Percentiles rank a stretch among this genome's conserved stretches.
These are phyloP conservation scores for Huntiella moniliformis DNA, from an alignment of 2,329 filamentous ascomycete genomes.

Conservation along the genomic window DNA sequence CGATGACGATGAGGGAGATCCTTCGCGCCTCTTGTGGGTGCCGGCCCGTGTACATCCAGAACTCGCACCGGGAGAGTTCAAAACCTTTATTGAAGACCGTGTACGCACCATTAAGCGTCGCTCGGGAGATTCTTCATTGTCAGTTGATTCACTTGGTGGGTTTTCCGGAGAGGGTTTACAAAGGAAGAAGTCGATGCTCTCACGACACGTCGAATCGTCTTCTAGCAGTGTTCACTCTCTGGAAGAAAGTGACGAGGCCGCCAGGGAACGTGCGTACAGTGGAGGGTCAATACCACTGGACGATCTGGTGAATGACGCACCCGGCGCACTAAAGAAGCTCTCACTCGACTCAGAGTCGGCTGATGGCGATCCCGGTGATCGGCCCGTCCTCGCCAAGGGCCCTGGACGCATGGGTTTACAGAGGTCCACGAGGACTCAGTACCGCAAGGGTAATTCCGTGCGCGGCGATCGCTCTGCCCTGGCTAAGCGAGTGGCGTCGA, in stretches of 20 bases:
- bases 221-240: constrained; percentile 45
- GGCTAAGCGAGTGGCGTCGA: constrained; percentile 43
- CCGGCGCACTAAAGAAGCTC: constrained; percentile 50
- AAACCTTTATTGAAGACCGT: constrained; percentile 83
- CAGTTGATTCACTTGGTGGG: constrained; percentile 27
- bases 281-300: constrained; percentile 43
- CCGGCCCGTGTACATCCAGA: constrained; percentile 88
- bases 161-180: constrained; percentile 36
- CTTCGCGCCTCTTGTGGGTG: constrained; percentile 84
- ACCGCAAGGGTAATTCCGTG: constrained; percentile 68
- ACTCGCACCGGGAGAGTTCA: constrained; percentile 87
- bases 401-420: constrained; percentile 57
- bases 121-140: constrained; percentile 52
- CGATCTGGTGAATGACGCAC: constrained; percentile 63
- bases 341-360: constrained; percentile 33
- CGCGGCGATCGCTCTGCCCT: constrained; percentile 58
- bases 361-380: constrained; percentile 37
- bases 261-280: constrained; percentile 44
- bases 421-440: constrained; percentile 80
- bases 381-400: constrained; percentile 67
- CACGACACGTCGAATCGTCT: constrained; percentile 67
- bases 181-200: constrained; percentile 91
- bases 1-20: constrained; percentile 68
- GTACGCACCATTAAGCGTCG: constrained; percentile 76
- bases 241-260: constrained; percentile 66